These are phyloP conservation scores for Tolypocladium album DNA, from an alignment of 2,329 filamentous ascomycete species.

Conservation along the genomic window DNA sequence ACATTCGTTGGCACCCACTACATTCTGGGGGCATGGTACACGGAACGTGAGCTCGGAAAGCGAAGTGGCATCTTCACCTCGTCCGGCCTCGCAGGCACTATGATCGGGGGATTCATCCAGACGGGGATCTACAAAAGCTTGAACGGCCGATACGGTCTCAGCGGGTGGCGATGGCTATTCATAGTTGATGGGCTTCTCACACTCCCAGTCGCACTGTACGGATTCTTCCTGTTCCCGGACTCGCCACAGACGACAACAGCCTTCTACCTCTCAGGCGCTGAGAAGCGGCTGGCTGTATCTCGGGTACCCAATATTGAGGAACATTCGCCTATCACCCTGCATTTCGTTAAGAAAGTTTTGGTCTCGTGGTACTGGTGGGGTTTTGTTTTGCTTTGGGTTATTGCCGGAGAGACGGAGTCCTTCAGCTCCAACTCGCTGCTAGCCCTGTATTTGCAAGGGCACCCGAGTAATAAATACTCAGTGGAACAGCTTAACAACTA, in stretches of 20 bases:
- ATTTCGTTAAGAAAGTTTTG: constrained; percentile 44
- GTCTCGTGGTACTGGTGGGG: constrained; percentile 55
- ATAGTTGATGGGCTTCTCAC: constrained; percentile 53
- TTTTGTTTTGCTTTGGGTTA: constrained; percentile 56
- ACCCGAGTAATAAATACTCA: constrained; percentile 30
- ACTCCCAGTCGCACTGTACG: constrained; percentile 22
- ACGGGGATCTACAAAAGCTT: constrained; percentile 45
- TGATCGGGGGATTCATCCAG: constrained; percentile 43
- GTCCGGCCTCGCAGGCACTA: constrained; percentile 45
- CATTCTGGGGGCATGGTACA: constrained; percentile 46
- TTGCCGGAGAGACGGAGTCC: constrained; percentile 61
- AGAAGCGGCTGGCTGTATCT: constrained; percentile 29
- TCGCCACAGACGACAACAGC: constrained; percentile 35
- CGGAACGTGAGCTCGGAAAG: constrained; percentile 48
- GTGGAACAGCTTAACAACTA: constrained; percentile 45
- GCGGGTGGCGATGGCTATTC: constrained; percentile 61
- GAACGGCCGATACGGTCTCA: constrained; percentile 38
- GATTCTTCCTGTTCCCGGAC: constrained; percentile 24
- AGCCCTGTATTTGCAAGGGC: constrained; percentile 37
- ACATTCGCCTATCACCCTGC: constrained; percentile 32
- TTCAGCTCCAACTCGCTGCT: constrained; percentile 55
- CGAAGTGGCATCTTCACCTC: constrained; percentile 52
- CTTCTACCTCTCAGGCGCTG: constrained; percentile 32
- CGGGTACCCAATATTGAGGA: constrained; percentile 28
- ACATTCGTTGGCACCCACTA: constrained; percentile 31